phyloP scores from a whole-genome alignment of 495 filamentous ascomycete species.

The Extremus antarcticus region DNA sequence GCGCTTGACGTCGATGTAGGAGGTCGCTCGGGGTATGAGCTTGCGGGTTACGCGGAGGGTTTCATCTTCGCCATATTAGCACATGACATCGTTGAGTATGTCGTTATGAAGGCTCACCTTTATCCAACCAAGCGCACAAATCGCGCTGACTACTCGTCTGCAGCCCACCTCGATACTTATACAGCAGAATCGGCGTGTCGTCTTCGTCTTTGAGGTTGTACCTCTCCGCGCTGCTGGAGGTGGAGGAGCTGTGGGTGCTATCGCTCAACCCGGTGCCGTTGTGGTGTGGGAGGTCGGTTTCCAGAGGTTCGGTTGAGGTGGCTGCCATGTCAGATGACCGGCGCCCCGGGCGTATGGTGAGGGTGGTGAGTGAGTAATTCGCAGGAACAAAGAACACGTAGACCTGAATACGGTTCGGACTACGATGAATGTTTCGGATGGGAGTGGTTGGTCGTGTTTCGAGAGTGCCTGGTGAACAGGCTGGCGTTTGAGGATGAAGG shows the following conservation, averaged over 20 bases:
- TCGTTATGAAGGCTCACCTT: constrained; percentile 19
- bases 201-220: constrained; percentile 27
- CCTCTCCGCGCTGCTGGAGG: constrained; percentile 14
- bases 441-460: too few species aligned
- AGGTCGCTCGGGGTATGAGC: constrained; percentile 28
- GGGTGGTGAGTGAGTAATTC: too few species aligned
- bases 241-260: constrained; percentile 21
- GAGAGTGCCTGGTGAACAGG: too few species aligned
- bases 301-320: neutral
- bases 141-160: constrained; percentile 26
- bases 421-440: too few species aligned
- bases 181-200: constrained; percentile 25
- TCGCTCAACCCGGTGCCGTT: constrained; percentile 12
- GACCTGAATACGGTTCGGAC: too few species aligned
- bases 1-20: constrained; percentile 26
- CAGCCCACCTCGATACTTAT: constrained; percentile 26
- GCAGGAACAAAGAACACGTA: neutral
- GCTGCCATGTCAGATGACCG: neutral
- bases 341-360: too few species aligned
- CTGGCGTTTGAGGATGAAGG: too few species aligned
- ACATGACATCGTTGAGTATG: neutral
- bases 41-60: constrained; percentile 28
- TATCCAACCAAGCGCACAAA: constrained; percentile 26
- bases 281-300: too few species aligned
- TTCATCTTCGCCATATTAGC: constrained; percentile 20